These are phyloP conservation scores for Lentinula guzmanii DNA, from an alignment of 768 basidiomycete genomes.

Conservation along the genomic window DNA sequence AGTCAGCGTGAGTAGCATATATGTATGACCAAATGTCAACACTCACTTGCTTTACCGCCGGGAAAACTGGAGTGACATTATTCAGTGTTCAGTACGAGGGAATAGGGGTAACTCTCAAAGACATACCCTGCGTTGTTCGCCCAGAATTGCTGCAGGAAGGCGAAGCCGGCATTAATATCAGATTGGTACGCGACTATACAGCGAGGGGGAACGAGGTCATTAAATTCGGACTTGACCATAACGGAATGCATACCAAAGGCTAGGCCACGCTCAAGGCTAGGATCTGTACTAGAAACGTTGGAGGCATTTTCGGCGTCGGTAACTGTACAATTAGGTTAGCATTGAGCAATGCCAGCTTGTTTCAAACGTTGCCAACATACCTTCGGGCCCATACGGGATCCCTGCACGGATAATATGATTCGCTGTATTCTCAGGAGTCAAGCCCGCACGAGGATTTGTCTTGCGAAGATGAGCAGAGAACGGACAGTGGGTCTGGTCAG, in stretches of 20 bases:
- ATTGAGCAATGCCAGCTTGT: not conserved
- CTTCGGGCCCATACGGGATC: slow-evolving; percentile 11
- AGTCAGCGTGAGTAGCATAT: too few relatives aligned
- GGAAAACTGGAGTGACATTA: not conserved
- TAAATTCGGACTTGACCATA: not conserved
- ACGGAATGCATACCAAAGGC: slow-evolving; percentile 4
- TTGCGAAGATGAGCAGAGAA: slow-evolving; percentile 26
- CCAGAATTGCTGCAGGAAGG: slow-evolving; percentile 12
- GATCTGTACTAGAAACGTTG: not conserved
- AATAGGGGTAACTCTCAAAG: not conserved
- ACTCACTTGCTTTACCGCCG: not conserved
- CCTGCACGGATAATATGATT: slow-evolving; percentile 8
- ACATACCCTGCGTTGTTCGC: slow-evolving; percentile 10
- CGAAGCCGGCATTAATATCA: slow-evolving; percentile 10
- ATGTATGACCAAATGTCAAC: not conserved
- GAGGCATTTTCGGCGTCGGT: slow-evolving; percentile 4
- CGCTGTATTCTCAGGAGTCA: slow-evolving; percentile 7
- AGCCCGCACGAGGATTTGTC: slow-evolving; percentile 20
- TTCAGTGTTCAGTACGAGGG: not conserved
- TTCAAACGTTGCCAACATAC: not conserved
- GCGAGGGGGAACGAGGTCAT: not conserved
- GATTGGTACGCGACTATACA: slow-evolving; percentile 13
- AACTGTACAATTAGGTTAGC: not conserved
- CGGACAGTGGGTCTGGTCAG: slow-evolving; percentile 21
- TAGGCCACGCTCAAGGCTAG: slow-evolving; percentile 4